These are phyloP conservation scores for Citrus cavaleriei DNA, from an alignment of 345 rosid species.

Conservation along the genomic window DNA sequence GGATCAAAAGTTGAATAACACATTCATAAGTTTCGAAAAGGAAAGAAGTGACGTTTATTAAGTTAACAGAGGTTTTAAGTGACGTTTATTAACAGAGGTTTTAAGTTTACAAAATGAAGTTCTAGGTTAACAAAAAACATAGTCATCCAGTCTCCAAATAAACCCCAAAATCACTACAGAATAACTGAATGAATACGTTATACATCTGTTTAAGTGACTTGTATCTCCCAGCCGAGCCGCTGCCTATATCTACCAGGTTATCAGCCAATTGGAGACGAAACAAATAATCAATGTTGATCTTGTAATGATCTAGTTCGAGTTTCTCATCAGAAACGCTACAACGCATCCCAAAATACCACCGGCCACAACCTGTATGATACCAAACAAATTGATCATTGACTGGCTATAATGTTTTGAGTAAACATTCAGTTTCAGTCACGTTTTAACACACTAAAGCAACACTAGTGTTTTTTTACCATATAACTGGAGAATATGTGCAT, in stretches of 20 bases:
- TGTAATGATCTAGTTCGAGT: conserved; percentile 29
- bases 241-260: not conserved
- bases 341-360: conserved; percentile 76
- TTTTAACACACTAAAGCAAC: not conserved
- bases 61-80: not conserved
- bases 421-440: not conserved
- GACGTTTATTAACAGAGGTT: not conserved
- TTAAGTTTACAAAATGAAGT: not conserved
- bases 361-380: conserved; percentile 66
- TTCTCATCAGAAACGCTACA: conserved; percentile 74
- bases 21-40: not conserved
- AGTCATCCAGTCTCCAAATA: not conserved
- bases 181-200: no score
- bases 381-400: not conserved
- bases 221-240: not conserved
- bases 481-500: not conserved
- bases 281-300: not conserved
- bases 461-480: not conserved
- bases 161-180: not conserved
- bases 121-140: not conserved
- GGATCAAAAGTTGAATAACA: not conserved
- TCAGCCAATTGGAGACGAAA: not conserved
- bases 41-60: not conserved
- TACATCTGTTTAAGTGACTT: not conserved
- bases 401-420: not conserved